Evolutionary conservation across 164 flowering plant species (phyloP), one percentile per base, ranked within the genome.

Genomic region (Umbellularia californica): DNA sequence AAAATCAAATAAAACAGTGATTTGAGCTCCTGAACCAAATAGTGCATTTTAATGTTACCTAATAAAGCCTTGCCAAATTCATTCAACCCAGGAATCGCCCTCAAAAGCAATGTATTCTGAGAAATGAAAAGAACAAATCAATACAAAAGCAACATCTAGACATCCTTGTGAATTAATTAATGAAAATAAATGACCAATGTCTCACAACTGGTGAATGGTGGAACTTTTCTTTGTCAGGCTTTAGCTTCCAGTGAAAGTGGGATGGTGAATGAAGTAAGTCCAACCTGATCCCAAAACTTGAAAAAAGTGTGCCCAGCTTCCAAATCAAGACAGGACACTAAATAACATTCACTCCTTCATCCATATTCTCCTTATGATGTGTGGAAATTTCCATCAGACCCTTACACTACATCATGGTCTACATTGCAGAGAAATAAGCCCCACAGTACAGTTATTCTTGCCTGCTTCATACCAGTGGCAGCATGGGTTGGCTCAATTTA

Each of bases 91-190:
- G 85, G 85, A 76, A 82, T 82, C 1, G 81, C 47, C 79, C 77
- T 73, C 81, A 82, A 76, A 13, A 82, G 73, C 65, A 78, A n/a
- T 14, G 85, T 82, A 27, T 82, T 82, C 85, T 82, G 77, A 50
- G 65, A 58, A 67, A 52, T 14, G 58, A 30, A 66, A 30, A 12
- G 20, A 41, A 19, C 19, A 33, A 2, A 69, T 27, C 17, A 14
- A 55, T 55, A 55, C 17, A 55, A 55, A 15, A 55, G 20, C 2
- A 55, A 15, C 60, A 55, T 55, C 5, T 55, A 55, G n/a, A 19
- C n/a, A 55, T 55, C 5, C 19, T 55, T 55, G 20, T 1, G 0
- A 17, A 55, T 55, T 3, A 55, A 28, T 7, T 17, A 67, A 67
- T 28, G 22, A 65, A 30, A 30, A 67, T 13, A 67, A 67, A 15